Evolutionary conservation across 257 asterid genomes (phyloP), one percentile per base, ranked within the genome.

Genomic region (Jacaranda copaia): DNA sequence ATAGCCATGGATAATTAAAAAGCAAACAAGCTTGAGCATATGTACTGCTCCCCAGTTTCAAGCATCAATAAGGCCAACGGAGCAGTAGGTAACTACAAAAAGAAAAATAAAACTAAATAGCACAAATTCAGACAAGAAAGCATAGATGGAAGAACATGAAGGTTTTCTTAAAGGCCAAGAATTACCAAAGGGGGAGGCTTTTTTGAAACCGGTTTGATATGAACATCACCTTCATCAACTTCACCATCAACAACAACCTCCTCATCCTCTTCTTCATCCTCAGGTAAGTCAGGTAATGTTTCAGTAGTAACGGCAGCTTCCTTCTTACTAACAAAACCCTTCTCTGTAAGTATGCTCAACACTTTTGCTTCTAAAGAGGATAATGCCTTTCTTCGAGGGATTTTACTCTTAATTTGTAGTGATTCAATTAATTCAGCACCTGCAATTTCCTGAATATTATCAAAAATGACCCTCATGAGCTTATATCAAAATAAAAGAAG

Each of bases 221-320:
- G 99, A 82, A 95, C 73, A 83, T 95, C 98, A 81, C 99, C 99
- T 84, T 95, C 98, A 88, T 93, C 97, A 86, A 95, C 93, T 92
- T 95, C 99, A 80, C 99, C 99, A 83, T 95, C 98, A 74, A 91
- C 87, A 63, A 96, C 91, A 71, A 93, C 84, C 91, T 96, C 99
- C 72, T 95, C 99, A 81, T 93, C 98, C 78, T 94, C 98, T 0
- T 95, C 98, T 82, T 91, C 98, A 79, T 85, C 96, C 80, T 84
- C 97, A 79, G 90, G 80, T 69, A 90, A 77, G 72, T 91, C 98
- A n/a, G 89, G 84, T 68, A 81, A 75, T 13, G 73, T 68, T 84
- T 93, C 98, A 85, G 87, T 76, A 72, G 88, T 60, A 75, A 63
- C 81, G 62, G 81, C 73, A 82, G 88, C 78, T 82, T 85, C 96